Evolutionary conservation across 108 stramenopile genomes (phyloP), one percentile per base, ranked within the genome.

Genomic region (Cyclotella atomus): DNA sequence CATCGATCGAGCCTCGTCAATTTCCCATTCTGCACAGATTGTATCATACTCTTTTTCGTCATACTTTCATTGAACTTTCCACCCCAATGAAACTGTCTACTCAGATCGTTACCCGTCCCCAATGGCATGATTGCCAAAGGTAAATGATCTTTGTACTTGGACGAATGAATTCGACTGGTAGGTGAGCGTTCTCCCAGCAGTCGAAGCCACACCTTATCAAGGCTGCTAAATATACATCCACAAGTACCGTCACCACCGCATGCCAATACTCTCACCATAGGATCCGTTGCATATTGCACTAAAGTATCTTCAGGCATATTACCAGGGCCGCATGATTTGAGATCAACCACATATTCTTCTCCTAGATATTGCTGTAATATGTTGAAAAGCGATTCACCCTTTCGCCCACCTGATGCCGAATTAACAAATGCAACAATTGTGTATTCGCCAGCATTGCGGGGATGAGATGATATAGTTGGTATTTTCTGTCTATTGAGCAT

Each of bases 81-180:
- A n/a, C 89, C 89, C 89, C 89, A 90, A 10, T 75, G 59, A 67
- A 84, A 88, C 20, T 82, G 75, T 36, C 89, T 73, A 56, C 83
- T 79, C 41, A 90, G 52, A 67, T 90, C 89, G 60, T 90, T 90
- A 17, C 89, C 89, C 7, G 89, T 90, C 19, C 89, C 89, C 29
- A 90, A 75, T 1, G 89, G 89, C 89, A 90, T 87, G 60, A 88
- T 85, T n/a, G 89, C 89, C 59, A 89, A 65, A 25, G 89, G 87
- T 50, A 87, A 76, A 64, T 73, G 80, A 49, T 74, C 57, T 70
- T 55, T 70, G 75, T 65, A 82, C 19, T 45, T 46, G 8, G 73
- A 75, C 28, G 56, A 36, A 65, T 82, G 65, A 12, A 79, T 36
- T 34, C 33, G 73, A 20, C 36, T 27, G 21, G 59, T 36, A 1